These are phyloP conservation scores for Sordariomycetes sp. DNA, from an alignment of 2,329 filamentous ascomycete genomes.

Conservation along the genomic window DNA sequence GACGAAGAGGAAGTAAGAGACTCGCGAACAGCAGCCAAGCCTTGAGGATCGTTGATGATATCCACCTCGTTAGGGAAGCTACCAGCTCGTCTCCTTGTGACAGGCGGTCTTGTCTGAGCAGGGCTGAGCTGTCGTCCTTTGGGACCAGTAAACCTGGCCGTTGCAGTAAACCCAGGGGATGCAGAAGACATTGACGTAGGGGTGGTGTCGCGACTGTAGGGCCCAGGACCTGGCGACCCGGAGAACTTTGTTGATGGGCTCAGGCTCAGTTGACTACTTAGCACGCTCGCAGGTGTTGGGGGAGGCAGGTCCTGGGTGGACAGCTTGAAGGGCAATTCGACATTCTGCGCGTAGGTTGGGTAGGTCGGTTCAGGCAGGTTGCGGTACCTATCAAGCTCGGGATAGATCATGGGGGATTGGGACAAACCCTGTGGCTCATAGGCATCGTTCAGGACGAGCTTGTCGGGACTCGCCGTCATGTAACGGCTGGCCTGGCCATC, in stretches of 20 bases:
- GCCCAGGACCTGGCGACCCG: constrained; percentile 58
- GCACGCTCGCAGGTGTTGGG: constrained; percentile 44
- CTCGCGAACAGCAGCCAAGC: constrained; percentile 58
- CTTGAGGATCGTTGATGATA: constrained; percentile 38
- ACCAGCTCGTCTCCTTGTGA: constrained; percentile 48
- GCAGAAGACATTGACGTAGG: constrained; percentile 71
- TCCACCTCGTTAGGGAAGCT: constrained; percentile 45
- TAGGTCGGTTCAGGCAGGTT: constrained; percentile 28
- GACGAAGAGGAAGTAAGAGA: constrained; percentile 66
- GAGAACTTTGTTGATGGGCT: constrained; percentile 71
- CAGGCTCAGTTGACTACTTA: constrained; percentile 46
- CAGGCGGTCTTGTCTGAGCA: constrained; percentile 45
- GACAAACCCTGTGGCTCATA: constrained; percentile 24
- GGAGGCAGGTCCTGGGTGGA: constrained; percentile 58
- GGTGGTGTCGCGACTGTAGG: constrained; percentile 69
- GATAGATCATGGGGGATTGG: constrained; percentile 40
- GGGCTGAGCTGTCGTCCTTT: constrained; percentile 46
- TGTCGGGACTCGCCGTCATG: constrained; percentile 32
- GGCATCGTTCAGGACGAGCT: constrained; percentile 30
- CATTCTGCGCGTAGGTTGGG: constrained; percentile 20
- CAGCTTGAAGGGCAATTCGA: constrained; percentile 45
- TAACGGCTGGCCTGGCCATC: constrained; percentile 29
- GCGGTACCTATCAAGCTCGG: constrained; percentile 54
- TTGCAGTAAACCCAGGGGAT: constrained; percentile 53
- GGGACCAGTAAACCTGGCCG: constrained; percentile 32